Conservation (phyloP, 257 asterid species). For the Solanum chiquidenum region DNA sequence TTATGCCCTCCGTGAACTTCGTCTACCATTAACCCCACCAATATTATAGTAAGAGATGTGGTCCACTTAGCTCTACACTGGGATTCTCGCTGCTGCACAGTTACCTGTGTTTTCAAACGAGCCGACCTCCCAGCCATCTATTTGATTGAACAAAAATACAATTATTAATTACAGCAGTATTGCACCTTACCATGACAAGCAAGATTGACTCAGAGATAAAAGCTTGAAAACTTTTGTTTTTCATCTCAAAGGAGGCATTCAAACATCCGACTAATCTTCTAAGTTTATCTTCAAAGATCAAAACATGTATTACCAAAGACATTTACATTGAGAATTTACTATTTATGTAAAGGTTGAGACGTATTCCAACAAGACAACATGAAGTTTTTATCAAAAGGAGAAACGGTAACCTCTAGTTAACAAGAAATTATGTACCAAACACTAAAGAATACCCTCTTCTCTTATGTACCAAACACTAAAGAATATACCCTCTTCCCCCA, state of each 20-base stretch:
- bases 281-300: neutral
- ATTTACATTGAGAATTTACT: neutral
- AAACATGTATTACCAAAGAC: neutral
- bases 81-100: slow-evolving; percentile 36
- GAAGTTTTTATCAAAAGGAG: neutral
- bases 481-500: neutral
- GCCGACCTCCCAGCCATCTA: slow-evolving; percentile 61
- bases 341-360: neutral
- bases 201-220: neutral
- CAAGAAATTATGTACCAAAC: neutral
- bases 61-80: slow-evolving; percentile 87
- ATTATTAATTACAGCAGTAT: neutral
- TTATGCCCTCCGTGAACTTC: slow-evolving; percentile 51
- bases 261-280: neutral
- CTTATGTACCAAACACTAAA: too few species aligned
- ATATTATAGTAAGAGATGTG: slow-evolving; percentile 35
- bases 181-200: neutral
- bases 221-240: neutral
- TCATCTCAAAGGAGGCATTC: neutral
- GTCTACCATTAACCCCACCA: slow-evolving; percentile 62
- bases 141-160: slow-evolving; percentile 5
- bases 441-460: neutral
- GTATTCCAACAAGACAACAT: neutral
- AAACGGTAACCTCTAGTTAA: neutral
- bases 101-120: slow-evolving; percentile 35